Evolutionary conservation across 192 early-diverging fungal genomes (phyloP).

Genomic region (Rhizophagus sp.): DNA sequence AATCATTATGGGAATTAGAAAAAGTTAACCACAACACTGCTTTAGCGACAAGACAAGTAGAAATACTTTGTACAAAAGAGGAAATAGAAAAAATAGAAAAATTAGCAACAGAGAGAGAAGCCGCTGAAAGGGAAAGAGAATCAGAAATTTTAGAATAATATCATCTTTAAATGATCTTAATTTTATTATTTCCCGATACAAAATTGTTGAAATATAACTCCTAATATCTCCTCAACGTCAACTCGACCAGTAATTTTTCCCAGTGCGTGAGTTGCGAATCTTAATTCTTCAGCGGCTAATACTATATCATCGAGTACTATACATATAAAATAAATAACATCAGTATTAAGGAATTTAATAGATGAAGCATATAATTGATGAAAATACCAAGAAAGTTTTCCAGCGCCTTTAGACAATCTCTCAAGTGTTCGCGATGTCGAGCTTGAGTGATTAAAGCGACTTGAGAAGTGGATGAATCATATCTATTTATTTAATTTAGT

Average conservation of each 20-base stretch:
- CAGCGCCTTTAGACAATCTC: constrained; percentile 52
- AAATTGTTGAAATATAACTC: constrained; percentile 73
- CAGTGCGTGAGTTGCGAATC: constrained; percentile 59
- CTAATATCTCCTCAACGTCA: constrained; percentile 74
- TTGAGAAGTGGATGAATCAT: constrained; percentile 34
- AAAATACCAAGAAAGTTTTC: constrained; percentile 48
- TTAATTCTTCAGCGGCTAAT: constrained; percentile 73
- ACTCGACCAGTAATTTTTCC: constrained; percentile 74
- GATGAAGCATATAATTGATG: neutral
- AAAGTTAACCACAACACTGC: constrained; percentile 12
- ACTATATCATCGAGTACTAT: constrained; percentile 56
- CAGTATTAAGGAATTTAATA: neutral
- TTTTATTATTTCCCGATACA: constrained; percentile 74
- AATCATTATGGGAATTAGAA: constrained; percentile 13
- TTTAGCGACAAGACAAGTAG: constrained; percentile 7
- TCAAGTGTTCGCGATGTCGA: constrained; percentile 65
- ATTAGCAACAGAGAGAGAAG: neutral
- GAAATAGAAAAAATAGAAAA: neutral
- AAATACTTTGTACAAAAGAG: constrained; percentile 7
- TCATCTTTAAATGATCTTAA: neutral
- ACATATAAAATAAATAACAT: constrained; percentile 21
- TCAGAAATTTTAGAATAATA: neutral
- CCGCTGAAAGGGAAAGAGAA: constrained; percentile 1
- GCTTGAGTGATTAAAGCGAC: constrained; percentile 65
- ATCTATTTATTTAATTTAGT: constrained; percentile 27